These are phyloP conservation scores for Crithidia fasciculata DNA, from an alignment of 208 protist species.

Conservation along the genomic window DNA sequence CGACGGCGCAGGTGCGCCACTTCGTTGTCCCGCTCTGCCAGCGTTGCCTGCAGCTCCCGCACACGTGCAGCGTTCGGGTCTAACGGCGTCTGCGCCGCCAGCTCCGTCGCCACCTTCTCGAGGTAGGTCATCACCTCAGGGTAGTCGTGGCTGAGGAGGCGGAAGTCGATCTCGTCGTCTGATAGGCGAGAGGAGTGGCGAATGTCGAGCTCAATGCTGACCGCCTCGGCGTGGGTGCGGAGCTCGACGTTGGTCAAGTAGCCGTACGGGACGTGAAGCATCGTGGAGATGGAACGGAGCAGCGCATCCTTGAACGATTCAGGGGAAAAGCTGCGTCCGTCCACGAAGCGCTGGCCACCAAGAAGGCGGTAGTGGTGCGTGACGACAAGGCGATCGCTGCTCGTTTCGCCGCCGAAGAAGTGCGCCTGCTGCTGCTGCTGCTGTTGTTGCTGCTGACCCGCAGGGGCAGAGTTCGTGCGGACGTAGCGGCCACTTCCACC, in stretches of 20 bases:
- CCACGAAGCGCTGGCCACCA: conserved; percentile 42
- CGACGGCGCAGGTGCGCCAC: conserved; percentile 18
- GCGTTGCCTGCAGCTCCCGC: conserved; percentile 34
- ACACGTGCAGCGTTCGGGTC: conserved; percentile 26
- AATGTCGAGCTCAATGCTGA: conserved; percentile 57
- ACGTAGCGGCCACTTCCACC: background rate
- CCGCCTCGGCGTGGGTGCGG: conserved; percentile 37
- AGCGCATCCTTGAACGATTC: conserved; percentile 54
- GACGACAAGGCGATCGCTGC: conserved; percentile 26
- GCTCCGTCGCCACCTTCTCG: conserved; percentile 34
- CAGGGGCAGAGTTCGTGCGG: conserved; percentile 31
- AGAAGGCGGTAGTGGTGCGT: conserved; percentile 61
- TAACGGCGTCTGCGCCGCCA: conserved; percentile 22
- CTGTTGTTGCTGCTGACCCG: background rate
- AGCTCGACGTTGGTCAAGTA: conserved; percentile 53
- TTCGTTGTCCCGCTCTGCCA: conserved; percentile 38
- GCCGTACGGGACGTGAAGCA: conserved; percentile 46
- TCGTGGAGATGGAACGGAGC: conserved; percentile 46
- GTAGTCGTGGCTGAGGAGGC: conserved; percentile 53
- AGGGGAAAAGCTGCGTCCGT: conserved; percentile 26
- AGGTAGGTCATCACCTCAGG: conserved; percentile 42
- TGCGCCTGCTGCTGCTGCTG: background rate
- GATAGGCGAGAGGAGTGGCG: conserved; percentile 38
- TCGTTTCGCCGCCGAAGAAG: conserved; percentile 14
- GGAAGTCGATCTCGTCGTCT: conserved; percentile 48